These are phyloP conservation scores for Eucalyptus urophylla DNA, from an alignment of 345 rosid species.

Conservation along the genomic window DNA sequence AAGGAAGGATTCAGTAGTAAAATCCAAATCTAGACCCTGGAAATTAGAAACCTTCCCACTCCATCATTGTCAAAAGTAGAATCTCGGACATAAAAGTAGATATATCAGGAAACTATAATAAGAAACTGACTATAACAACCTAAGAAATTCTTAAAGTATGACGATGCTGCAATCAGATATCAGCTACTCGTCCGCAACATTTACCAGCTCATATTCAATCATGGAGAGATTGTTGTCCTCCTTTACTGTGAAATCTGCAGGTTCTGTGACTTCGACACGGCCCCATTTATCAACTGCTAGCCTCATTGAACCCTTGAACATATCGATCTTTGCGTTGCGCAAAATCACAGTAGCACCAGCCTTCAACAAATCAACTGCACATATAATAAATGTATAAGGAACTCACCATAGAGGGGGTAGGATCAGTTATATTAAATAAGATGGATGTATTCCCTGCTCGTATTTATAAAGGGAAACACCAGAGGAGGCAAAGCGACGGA, in stretches of 20 bases:
- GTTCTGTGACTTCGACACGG: constrained; percentile 27
- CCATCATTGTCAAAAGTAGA: not conserved
- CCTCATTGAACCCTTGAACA: constrained; percentile 40
- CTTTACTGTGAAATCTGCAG: constrained; percentile 17
- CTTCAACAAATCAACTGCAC: constrained; percentile 29
- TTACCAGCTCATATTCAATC: constrained; percentile 36
- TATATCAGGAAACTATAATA: not conserved
- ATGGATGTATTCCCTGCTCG: not conserved
- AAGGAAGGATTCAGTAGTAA: not conserved
- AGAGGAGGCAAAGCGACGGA: not conserved
- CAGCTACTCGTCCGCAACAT: constrained; percentile 7
- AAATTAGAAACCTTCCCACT: not conserved
- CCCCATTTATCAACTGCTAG: constrained; percentile 46
- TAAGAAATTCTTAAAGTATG: not conserved
- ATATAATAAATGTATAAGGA: not conserved
- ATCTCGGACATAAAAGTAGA: not conserved
- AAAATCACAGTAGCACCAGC: constrained; percentile 17
- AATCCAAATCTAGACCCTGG: not conserved
- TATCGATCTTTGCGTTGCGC: constrained; percentile 38
- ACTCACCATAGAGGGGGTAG: not conserved
- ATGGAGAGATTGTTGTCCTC: constrained; percentile 27
- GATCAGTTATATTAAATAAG: not conserved
- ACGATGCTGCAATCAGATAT: not conserved
- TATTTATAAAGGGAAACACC: not conserved
- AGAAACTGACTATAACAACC: not conserved